A percentile compares a stretch with the other conserved stretches of the same genome.
These are phyloP conservation scores for Candida coquimbonensis DNA, from an alignment of 805 yeast species.

Conservation along the genomic window DNA sequence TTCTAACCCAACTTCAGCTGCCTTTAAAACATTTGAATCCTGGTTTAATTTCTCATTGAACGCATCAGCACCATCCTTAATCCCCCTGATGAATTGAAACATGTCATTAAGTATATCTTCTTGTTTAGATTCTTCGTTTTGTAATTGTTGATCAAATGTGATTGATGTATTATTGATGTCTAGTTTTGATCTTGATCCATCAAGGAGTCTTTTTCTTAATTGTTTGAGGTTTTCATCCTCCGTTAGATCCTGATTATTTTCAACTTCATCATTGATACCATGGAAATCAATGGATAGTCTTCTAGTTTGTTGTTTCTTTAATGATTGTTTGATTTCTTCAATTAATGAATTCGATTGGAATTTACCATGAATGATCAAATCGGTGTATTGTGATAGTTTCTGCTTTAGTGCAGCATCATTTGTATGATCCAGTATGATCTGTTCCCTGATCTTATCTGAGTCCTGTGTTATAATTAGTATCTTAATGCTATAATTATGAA, in stretches of 20 bases:
- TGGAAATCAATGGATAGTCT: slow-evolving; percentile 21
- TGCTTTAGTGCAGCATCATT: neutral
- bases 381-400: slow-evolving; percentile 2
- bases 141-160: slow-evolving; percentile 28
- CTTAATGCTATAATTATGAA: no score
- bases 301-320: slow-evolving; percentile 7
- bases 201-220: slow-evolving; percentile 26
- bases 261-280: neutral
- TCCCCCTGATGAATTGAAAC: slow-evolving; percentile 29
- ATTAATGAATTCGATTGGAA: slow-evolving; percentile 7
- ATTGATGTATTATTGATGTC: slow-evolving; percentile 5
- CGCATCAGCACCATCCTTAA: slow-evolving; percentile 34
- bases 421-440: neutral
- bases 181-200: slow-evolving; percentile 12
- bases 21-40: slow-evolving; percentile 31
- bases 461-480: slow-evolving; percentile 1
- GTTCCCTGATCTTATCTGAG: slow-evolving; percentile 3
- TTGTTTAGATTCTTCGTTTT: slow-evolving; percentile 31
- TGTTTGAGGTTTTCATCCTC: slow-evolving; percentile 26
- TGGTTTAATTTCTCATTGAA: slow-evolving; percentile 33
- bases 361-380: slow-evolving; percentile 7
- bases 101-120: slow-evolving; percentile 31
- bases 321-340: slow-evolving; percentile 5
- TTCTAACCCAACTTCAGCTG: slow-evolving; percentile 36
- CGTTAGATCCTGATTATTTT: slow-evolving; percentile 3